Evolutionary conservation across 805 yeast genomes (phyloP).

Genomic region (Vanderwaltozyma polyspora): DNA sequence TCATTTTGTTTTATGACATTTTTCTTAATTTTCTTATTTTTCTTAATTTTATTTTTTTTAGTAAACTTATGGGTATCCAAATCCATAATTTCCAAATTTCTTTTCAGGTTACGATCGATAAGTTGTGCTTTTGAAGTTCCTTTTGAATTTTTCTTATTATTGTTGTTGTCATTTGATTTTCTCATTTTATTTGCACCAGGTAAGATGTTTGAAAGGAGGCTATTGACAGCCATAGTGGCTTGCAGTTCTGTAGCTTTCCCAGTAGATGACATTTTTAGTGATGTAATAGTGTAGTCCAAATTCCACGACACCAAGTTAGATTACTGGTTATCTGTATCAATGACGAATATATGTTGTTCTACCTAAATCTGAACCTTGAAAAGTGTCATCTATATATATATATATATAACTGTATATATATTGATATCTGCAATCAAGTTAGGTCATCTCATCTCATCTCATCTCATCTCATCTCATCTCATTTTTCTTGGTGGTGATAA

Average conservation of each 20-base stretch:
- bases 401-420: too few relatives aligned
- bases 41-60: constrained; percentile 25
- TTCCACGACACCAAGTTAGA: too few relatives aligned
- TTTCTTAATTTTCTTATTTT: constrained; percentile 20
- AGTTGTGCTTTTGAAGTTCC: constrained; percentile 30
- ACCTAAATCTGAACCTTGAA: too few relatives aligned
- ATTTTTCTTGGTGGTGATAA: too few relatives aligned
- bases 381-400: too few relatives aligned
- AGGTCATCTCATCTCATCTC: constrained; percentile 11
- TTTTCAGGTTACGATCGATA: constrained; percentile 29
- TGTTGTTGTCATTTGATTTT: constrained; percentile 3
- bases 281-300: too few relatives aligned
- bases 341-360: too few relatives aligned
- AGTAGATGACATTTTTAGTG: constrained; percentile 7
- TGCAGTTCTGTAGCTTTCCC: constrained; percentile 27
- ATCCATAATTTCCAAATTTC: constrained; percentile 25
- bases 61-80: constrained; percentile 26
- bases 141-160: constrained; percentile 5
- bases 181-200: constrained; percentile 28
- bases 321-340: too few relatives aligned
- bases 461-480: constrained; percentile 6
- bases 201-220: constrained; percentile 27
- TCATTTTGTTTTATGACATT: constrained; percentile 11
- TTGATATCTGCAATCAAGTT: too few relatives aligned
- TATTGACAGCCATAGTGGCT: constrained; percentile 33